Evolutionary conservation across 495 filamentous ascomycete genomes (phyloP), one percentile per base, ranked within the genome.

Genomic region (Daldinia grandis): DNA sequence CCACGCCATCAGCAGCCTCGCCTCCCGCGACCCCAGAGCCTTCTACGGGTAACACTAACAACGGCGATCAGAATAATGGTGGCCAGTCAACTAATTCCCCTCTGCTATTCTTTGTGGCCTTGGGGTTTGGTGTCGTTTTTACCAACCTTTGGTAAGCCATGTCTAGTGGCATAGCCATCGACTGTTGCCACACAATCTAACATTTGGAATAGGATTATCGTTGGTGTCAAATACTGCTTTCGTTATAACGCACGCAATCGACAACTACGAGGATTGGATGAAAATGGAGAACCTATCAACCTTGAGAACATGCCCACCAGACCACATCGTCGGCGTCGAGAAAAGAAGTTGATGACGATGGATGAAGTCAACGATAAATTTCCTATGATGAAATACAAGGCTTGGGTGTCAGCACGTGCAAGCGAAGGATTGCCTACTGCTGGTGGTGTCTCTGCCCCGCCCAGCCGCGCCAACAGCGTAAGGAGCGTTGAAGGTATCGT

Each of bases 221-320:
- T 99, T 71, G 95, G 95, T 40, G 95, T 99, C 56, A 99, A 99
- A 80, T 99, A 99, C 80, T 99, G 95, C 81, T 99, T 99, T 78
- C 87, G 95, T 58, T 98, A 99, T 78, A 99, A 98, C 78, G 94
- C 96, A 68, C 89, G 95, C 28, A 96, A 96, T 78, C 91, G 95
- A 31, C 88, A 88, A 51, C 80, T 91, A 66, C 89, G 91, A 58
- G 70, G 69, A 21, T 86, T 90, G 66, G 90, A 90, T 66, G 94
- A 97, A 73, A 91, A 94, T 72, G 93, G 90, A 66, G 96, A 98
- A 44, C 91, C 92, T 1, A 97, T 95, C 69, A 92, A 93, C 75
- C 81, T 97, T 65, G 85, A 92, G 59, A 83, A 88, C 63, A 91
- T 98, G 87, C 91, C 92, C 59, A 53, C 75, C 19, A 85, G 92